These are phyloP conservation scores for Cadophora sp. DNA, from an alignment of 2,329 filamentous ascomycete species.

Conservation along the genomic window DNA sequence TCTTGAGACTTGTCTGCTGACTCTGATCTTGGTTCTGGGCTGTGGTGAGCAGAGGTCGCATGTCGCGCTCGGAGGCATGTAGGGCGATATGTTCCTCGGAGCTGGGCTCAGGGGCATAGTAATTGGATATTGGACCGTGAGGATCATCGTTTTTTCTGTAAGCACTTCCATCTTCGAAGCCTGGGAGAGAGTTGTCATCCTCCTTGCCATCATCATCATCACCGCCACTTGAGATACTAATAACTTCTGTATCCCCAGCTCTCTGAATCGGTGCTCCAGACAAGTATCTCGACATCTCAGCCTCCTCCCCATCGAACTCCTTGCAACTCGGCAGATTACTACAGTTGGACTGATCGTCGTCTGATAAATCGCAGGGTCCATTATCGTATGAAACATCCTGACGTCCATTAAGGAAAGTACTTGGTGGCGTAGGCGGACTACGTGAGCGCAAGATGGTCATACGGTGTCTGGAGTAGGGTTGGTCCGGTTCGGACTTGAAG, in stretches of 20 bases:
- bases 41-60: neutral
- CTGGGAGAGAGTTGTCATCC: neutral
- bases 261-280: neutral
- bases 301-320: neutral
- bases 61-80: neutral
- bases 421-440: neutral
- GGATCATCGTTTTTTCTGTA: neutral
- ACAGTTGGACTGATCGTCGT: neutral
- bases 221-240: neutral
- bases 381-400: neutral
- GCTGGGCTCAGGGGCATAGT: neutral
- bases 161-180: neutral
- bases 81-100: neutral
- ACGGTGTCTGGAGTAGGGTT: neutral
- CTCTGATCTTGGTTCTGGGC: neutral
- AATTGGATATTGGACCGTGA: neutral
- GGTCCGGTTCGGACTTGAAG: neutral
- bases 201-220: neutral
- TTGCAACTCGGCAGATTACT: neutral
- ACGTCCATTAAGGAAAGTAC: neutral
- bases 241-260: neutral
- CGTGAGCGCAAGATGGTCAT: neutral
- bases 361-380: neutral
- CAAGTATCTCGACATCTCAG: neutral
- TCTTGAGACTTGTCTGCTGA: neutral